phyloP scores from a whole-genome alignment of 306 rosid genomes.

The Sindora glabra region DNA sequence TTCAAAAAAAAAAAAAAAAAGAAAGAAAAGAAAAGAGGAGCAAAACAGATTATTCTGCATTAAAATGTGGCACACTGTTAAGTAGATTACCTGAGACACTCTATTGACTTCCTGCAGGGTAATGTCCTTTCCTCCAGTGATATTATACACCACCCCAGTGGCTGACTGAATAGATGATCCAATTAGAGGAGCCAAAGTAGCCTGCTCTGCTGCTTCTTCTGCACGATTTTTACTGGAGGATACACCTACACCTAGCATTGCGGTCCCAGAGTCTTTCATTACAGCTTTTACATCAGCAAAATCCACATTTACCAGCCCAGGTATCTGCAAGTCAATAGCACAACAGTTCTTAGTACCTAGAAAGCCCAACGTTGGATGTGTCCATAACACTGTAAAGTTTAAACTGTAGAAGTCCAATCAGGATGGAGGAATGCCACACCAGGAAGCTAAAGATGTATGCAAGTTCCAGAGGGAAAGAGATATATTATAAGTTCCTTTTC shows the following conservation, averaged over 20 bases:
- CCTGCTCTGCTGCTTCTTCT: slow-evolving; percentile 99
- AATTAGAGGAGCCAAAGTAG: slow-evolving; percentile 92
- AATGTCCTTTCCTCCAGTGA: slow-evolving; percentile 96
- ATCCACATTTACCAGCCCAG: slow-evolving; percentile 98
- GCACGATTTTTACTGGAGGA: slow-evolving; percentile 97
- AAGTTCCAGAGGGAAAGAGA: not conserved
- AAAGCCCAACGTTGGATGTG: not conserved
- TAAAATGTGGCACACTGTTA: not conserved
- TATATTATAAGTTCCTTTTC: not conserved
- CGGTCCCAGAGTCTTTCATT: slow-evolving; percentile 98
- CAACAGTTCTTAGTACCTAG: not conserved
- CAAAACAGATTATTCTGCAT: not conserved
- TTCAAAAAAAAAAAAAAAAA: too few species aligned
- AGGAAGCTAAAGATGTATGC: not conserved
- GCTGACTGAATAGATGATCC: slow-evolving; percentile 98
- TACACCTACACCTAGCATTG: slow-evolving; percentile 99
- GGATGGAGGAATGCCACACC: not conserved
- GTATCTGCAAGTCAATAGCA: slow-evolving; percentile 54
- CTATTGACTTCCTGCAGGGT: slow-evolving; percentile 96
- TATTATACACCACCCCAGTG: slow-evolving; percentile 93
- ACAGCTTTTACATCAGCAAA: slow-evolving; percentile 99
- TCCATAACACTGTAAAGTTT: not conserved
- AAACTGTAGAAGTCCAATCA: not conserved
- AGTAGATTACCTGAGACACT: slow-evolving; percentile 96
- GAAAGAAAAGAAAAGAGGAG: too few species aligned